Conservation (phyloP, 768 basidiomycete species). For the Kwoniella dendrophila region DNA sequence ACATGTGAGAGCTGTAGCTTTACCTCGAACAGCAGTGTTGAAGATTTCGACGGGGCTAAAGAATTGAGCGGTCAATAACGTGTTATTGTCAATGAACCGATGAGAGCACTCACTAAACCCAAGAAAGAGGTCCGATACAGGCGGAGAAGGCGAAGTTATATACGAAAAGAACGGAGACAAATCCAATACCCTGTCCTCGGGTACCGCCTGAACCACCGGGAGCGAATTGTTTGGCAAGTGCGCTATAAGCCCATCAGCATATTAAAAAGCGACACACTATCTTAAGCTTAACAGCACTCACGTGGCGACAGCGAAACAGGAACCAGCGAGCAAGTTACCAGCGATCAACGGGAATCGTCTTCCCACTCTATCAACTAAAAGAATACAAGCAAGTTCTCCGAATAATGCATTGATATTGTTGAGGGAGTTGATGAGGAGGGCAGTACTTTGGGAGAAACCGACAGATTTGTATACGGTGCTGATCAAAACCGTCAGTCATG, state of each 20-base stretch:
- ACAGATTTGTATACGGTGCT: conserved; percentile 27
- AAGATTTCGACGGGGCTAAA: conserved; percentile 70
- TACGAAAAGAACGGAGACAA: conserved; percentile 57
- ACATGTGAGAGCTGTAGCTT: conserved; percentile 72
- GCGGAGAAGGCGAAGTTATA: conserved; percentile 70
- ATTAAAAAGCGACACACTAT: background rate
- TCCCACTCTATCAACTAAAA: conserved; percentile 69
- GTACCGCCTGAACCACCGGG: conserved; percentile 26
- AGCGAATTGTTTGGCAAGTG: conserved; percentile 34
- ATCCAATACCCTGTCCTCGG: conserved; percentile 34
- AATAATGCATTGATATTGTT: conserved; percentile 69
- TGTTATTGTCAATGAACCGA: background rate
- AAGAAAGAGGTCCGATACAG: conserved; percentile 63
- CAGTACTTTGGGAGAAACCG: conserved; percentile 33
- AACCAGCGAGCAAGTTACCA: conserved; percentile 39
- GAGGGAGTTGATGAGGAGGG: conserved; percentile 71
- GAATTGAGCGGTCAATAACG: conserved; percentile 4
- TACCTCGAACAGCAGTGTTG: conserved; percentile 78
- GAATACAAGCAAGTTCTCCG: conserved; percentile 63
- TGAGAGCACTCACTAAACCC: conserved; percentile 41
- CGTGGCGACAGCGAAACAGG: conserved; percentile 46
- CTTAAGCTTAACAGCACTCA: conserved; percentile 13
- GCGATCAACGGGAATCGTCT: conserved; percentile 60
- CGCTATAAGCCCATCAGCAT: conserved; percentile 7
- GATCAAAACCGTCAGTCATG: background rate